Evolutionary conservation across 2,329 filamentous ascomycete species (phyloP).

Genomic region (Fusarium floridanum): DNA sequence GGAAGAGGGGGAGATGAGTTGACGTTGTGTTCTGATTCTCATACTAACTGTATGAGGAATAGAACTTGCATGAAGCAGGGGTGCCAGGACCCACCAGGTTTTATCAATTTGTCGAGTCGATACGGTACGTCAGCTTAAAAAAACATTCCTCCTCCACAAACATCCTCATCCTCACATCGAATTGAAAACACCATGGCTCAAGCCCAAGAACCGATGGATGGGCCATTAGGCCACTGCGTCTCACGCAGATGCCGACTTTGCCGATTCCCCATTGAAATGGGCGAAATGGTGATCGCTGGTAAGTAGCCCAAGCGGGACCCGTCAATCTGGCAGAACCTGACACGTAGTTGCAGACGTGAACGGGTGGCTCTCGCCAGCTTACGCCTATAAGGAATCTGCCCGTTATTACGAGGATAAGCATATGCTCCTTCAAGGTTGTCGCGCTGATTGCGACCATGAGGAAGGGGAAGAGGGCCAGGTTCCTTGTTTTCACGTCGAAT

Average conservation of each 20-base stretch:
- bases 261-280: not conserved
- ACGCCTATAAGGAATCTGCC: not conserved
- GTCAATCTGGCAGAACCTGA: not conserved
- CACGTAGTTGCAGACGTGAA: not conserved
- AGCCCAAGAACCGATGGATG: not conserved
- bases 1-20: no score
- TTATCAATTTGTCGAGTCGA: no score
- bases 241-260: not conserved
- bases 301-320: not conserved
- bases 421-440: not conserved
- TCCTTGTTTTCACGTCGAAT: not conserved
- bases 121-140: no score
- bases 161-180: not conserved
- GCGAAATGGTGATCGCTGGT: not conserved
- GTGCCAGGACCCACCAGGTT: no score
- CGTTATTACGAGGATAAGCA: not conserved
- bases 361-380: not conserved
- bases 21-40: no score
- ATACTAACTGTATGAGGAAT: no score
- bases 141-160: no score
- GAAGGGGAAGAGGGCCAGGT: not conserved
- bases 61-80: no score
- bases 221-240: not conserved
- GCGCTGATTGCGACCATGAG: not conserved
- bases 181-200: not conserved